phyloP scores from a whole-genome alignment of 2,329 filamentous ascomycete species.

The Fusarium devonianum region DNA sequence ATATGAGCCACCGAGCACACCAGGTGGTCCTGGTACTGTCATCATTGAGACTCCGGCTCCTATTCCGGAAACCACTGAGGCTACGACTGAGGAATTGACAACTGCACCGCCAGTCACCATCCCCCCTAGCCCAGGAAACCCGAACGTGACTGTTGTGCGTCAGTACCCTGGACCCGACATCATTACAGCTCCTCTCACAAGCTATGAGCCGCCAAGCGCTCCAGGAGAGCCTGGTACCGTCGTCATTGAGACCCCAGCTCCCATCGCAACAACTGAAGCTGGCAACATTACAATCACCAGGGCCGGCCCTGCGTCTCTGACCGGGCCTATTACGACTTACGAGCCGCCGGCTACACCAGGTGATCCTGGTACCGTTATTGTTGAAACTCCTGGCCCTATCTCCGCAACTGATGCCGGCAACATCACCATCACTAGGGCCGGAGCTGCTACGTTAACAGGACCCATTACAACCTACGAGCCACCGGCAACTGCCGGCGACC shows the following conservation, averaged over 20 bases:
- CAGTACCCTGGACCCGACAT: constrained; percentile 14
- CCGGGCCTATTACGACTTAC: neutral
- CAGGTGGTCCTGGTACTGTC: constrained; percentile 21
- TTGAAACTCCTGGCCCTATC: constrained; percentile 20
- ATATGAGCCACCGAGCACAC: constrained; percentile 15
- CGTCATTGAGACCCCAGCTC: constrained; percentile 15
- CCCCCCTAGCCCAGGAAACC: constrained; percentile 5
- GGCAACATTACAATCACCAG: constrained; percentile 24
- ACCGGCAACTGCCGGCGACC: constrained; percentile 11
- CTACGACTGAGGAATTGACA: neutral
- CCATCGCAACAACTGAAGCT: constrained; percentile 3
- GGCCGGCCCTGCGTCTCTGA: constrained; percentile 3
- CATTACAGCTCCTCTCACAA: constrained; percentile 15
- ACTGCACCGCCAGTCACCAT: constrained; percentile 4
- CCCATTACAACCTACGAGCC: constrained; percentile 21
- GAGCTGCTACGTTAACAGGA: constrained; percentile 4
- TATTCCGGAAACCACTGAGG: neutral
- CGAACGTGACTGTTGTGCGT: constrained; percentile 10
- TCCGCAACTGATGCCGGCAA: no score
- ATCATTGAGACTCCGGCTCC: constrained; percentile 4
- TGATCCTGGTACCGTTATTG: constrained; percentile 24
- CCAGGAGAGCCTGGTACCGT: neutral
- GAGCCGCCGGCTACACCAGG: constrained; percentile 13
- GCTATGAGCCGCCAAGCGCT: neutral
- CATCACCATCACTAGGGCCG: constrained; percentile 15